Evolutionary conservation across 2,329 filamentous ascomycete genomes (phyloP).

Genomic region (Ascochyta clinopodiicola): DNA sequence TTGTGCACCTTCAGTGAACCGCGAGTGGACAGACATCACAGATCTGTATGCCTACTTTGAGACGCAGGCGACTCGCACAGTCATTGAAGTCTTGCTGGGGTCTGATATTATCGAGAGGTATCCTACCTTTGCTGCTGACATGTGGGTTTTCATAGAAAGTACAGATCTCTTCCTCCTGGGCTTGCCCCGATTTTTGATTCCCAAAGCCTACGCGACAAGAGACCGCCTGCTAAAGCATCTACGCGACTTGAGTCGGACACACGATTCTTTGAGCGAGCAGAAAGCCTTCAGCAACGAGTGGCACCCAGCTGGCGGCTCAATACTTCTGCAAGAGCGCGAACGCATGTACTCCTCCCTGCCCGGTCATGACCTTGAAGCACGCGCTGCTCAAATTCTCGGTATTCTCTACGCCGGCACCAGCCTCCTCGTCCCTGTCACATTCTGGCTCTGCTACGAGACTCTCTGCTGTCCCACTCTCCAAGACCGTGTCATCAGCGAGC

Average conservation of each 20-base stretch:
- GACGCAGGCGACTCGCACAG: slow-evolving; percentile 14
- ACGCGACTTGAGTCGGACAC: slow-evolving; percentile 6
- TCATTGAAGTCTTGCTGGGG: slow-evolving; percentile 16
- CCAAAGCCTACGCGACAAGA: slow-evolving; percentile 19
- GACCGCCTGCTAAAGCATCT: slow-evolving; percentile 23
- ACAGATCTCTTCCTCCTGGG: slow-evolving; percentile 23
- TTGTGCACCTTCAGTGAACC: background rate
- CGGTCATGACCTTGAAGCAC: slow-evolving; percentile 16
- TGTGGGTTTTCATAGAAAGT: slow-evolving; percentile 26
- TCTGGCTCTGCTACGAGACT: slow-evolving; percentile 27
- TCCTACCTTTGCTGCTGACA: slow-evolving; percentile 15
- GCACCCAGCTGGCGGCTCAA: slow-evolving; percentile 21
- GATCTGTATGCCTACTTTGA: slow-evolving; percentile 21
- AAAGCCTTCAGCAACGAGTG: slow-evolving; percentile 7
- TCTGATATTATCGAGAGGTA: slow-evolving; percentile 15
- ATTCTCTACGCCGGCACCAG: slow-evolving; percentile 25
- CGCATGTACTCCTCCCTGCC: slow-evolving; percentile 19
- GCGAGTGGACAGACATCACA: slow-evolving; percentile 16
- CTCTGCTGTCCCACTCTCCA: slow-evolving; percentile 5
- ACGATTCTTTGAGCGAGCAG: slow-evolving; percentile 5
- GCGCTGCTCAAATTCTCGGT: slow-evolving; percentile 23
- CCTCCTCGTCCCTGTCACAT: slow-evolving; percentile 20
- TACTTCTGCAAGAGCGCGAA: slow-evolving; percentile 24
- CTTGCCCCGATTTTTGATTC: slow-evolving; percentile 16
- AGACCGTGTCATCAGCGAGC: background rate